phyloP scores from a whole-genome alignment of 2,329 filamentous ascomycete species.

The Ophiostoma ulmi region DNA sequence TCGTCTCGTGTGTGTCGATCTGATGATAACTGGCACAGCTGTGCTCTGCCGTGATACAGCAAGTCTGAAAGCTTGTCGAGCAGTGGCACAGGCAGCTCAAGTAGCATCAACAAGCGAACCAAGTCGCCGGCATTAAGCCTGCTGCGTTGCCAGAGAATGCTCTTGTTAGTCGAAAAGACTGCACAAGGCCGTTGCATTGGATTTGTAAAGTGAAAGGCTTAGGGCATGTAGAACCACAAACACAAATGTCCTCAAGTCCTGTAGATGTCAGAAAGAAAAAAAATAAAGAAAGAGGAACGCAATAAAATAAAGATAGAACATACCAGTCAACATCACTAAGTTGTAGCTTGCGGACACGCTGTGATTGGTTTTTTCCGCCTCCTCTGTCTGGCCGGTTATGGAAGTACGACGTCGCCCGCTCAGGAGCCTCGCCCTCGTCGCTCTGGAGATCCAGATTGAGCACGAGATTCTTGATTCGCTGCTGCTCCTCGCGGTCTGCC shows the following conservation, averaged over 20 bases:
- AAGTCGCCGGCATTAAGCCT: background rate
- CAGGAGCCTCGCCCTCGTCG: conserved; percentile 60
- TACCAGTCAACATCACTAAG: conserved; percentile 93
- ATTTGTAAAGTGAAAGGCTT: too few species aligned
- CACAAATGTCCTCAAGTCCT: background rate
- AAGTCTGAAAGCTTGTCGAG: too few species aligned
- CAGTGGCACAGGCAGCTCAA: background rate
- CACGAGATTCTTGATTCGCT: conserved; percentile 96
- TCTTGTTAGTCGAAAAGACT: background rate
- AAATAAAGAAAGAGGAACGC: background rate
- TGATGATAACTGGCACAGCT: background rate
- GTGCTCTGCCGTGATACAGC: background rate
- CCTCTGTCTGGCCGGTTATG: conserved; percentile 54
- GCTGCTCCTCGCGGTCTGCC: conserved; percentile 91
- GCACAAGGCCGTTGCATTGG: too few species aligned
- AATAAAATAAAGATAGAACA: background rate
- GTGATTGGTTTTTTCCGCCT: conserved; percentile 60
- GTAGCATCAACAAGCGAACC: too few species aligned
- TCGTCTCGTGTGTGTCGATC: background rate
- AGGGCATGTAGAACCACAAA: background rate
- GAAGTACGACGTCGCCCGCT: conserved; percentile 46
- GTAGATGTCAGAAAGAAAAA: background rate
- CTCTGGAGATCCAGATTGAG: conserved; percentile 91
- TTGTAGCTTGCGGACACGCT: conserved; percentile 84
- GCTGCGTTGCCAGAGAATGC: background rate